phyloP scores from a whole-genome alignment of 129 eudicot species.

The Ambrosia trifida region DNA sequence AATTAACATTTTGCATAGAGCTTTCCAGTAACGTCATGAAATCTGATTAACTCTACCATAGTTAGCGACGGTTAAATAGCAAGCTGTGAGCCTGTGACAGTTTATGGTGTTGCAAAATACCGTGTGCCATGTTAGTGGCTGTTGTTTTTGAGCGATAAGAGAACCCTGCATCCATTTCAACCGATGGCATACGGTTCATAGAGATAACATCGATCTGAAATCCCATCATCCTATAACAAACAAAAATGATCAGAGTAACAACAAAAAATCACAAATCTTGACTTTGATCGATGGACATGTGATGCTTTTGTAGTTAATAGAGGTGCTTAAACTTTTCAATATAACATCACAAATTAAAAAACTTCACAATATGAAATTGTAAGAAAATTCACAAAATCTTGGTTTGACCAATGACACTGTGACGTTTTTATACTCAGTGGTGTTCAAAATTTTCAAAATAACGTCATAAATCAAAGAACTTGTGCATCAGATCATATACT shows the following conservation, averaged over 20 bases:
- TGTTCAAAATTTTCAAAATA: neutral
- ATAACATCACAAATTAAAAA: neutral
- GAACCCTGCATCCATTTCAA: constrained; percentile 55
- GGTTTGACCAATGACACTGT: neutral
- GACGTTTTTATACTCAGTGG: neutral
- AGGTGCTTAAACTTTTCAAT: neutral
- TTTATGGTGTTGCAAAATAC: constrained; percentile 20
- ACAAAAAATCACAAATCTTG: neutral
- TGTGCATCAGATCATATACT: neutral
- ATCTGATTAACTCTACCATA: no score
- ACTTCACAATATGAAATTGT: neutral
- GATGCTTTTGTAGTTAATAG: neutral
- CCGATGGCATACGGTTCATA: constrained; percentile 39
- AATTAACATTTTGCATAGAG: no score
- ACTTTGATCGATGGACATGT: neutral
- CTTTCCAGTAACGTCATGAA: no score
- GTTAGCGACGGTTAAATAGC: neutral
- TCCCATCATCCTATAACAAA: constrained; percentile 57
- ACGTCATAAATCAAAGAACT: neutral
- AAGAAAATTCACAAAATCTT: neutral
- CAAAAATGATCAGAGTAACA: constrained; percentile 4
- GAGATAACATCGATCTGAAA: constrained; percentile 53
- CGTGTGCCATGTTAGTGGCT: constrained; percentile 75
- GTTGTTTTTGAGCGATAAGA: constrained; percentile 55
- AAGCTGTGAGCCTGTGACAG: neutral